Conservation (phyloP, 2,329 filamentous ascomycete species). For the Ramularia collo-cygni region DNA sequence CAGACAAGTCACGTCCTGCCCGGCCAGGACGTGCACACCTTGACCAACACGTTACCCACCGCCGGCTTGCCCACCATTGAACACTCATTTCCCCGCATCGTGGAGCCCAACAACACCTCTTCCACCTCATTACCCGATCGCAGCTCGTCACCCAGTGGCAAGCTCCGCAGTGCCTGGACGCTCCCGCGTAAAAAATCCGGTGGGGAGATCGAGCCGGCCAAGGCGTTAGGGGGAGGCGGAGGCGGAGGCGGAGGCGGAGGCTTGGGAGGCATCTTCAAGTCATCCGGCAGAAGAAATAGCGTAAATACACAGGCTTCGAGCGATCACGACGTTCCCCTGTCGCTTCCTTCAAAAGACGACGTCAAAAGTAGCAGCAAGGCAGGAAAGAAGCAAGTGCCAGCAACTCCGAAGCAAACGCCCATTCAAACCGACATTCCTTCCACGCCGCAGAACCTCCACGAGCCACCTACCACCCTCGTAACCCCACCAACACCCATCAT, state of each 20-base stretch:
- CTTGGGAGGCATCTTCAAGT: constrained; percentile 38
- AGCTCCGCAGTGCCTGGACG: constrained; percentile 64
- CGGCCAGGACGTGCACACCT: constrained; percentile 15
- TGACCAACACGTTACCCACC: constrained; percentile 2
- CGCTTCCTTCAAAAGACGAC: not conserved
- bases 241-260: constrained; percentile 36
- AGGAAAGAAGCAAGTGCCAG: not conserved
- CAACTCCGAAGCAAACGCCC: not conserved
- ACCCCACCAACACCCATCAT: constrained; percentile 57
- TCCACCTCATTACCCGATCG: constrained; percentile 37
- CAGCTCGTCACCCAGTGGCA: constrained; percentile 62
- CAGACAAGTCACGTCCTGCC: constrained; percentile 22
- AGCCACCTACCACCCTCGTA: constrained; percentile 51
- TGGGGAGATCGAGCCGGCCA: constrained; percentile 32
- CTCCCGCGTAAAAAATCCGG: constrained; percentile 43
- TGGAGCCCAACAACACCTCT: constrained; percentile 22
- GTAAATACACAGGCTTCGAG: constrained; percentile 17
- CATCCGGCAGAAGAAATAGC: constrained; percentile 31
- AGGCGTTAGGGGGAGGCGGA: constrained; percentile 38
- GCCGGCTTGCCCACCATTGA: constrained; percentile 29
- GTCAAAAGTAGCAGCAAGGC: too few species aligned
- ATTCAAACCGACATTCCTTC: constrained; percentile 18
- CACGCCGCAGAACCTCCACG: constrained; percentile 36
- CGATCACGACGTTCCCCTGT: not conserved
- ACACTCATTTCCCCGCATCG: constrained; percentile 18